A percentile compares a stretch with the other conserved stretches of the same genome.
Conservation (phyloP, 495 filamentous ascomycete genomes). For the Xylaria sp. region DNA sequence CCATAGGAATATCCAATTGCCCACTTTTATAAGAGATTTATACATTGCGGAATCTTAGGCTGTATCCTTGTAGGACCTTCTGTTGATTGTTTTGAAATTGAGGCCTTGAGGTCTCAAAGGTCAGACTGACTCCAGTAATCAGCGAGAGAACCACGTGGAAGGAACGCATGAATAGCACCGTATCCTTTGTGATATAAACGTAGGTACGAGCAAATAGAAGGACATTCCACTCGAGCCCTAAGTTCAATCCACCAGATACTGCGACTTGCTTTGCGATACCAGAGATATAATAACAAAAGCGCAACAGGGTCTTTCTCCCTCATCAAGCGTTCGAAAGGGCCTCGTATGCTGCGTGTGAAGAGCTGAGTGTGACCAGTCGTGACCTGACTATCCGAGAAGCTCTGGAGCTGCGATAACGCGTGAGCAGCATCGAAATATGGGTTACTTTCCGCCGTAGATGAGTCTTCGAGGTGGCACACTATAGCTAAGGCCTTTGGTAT, state of each 20-base stretch:
- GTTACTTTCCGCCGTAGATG: slow-evolving; percentile 47
- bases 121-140: background rate
- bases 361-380: slow-evolving; percentile 1
- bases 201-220: slow-evolving; percentile 52
- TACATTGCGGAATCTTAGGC: no score
- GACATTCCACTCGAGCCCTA: slow-evolving; percentile 52
- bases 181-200: slow-evolving; percentile 4
- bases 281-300: slow-evolving; percentile 54
- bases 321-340: slow-evolving; percentile 44
- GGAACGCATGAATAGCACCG: background rate
- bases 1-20: no score
- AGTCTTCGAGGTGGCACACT: slow-evolving; percentile 43
- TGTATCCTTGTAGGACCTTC: no score
- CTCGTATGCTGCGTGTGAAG: slow-evolving; percentile 7
- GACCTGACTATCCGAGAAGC: slow-evolving; percentile 15
- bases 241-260: slow-evolving; percentile 54
- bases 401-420: slow-evolving; percentile 36
- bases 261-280: slow-evolving; percentile 51
- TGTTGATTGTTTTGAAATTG: no score
- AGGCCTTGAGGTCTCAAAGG: no score
- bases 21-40: no score
- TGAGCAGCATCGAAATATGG: slow-evolving; percentile 51
- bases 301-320: slow-evolving; percentile 48
- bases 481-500: slow-evolving; percentile 42
- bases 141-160: slow-evolving; percentile 7